These are phyloP conservation scores for Thalassiosira livingstoniorum DNA, from an alignment of 352 stramenopile genomes.

Conservation along the genomic window DNA sequence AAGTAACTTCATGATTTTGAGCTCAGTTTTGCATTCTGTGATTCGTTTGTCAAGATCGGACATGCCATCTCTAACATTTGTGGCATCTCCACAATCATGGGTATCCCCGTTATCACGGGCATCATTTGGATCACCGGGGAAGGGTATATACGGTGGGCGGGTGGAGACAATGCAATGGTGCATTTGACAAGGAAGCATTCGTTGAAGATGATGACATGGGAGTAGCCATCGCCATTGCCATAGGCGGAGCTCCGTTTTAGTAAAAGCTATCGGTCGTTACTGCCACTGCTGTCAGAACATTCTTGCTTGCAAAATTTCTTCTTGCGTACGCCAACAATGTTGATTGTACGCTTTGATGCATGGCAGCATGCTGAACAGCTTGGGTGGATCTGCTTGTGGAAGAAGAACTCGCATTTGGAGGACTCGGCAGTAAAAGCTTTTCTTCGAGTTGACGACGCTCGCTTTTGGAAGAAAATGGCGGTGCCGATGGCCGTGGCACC, in stretches of 20 bases:
- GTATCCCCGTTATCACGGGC: too few species aligned
- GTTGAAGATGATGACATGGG: neutral
- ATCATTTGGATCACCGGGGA: too few species aligned
- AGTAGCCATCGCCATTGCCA: neutral
- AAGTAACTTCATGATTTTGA: too few species aligned
- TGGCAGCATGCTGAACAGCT: neutral
- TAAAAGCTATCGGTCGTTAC: neutral
- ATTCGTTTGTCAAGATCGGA: too few species aligned
- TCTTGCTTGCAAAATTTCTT: too few species aligned
- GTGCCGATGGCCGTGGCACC: neutral
- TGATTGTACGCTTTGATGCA: neutral
- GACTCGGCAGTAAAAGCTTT: neutral
- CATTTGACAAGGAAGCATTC: neutral
- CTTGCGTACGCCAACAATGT: too few species aligned
- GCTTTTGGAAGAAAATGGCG: neutral
- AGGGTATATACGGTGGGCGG: too few species aligned
- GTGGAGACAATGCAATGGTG: neutral
- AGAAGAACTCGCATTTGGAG: neutral
- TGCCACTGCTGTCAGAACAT: neutral
- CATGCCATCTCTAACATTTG: too few species aligned
- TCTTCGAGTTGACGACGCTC: neutral
- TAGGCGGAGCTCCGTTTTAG: neutral
- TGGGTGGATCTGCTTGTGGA: neutral
- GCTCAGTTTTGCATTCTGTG: too few species aligned
- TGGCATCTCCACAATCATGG: too few species aligned